These are phyloP conservation scores for Leishmania turanica DNA, from an alignment of 208 protist species.

Conservation along the genomic window DNA sequence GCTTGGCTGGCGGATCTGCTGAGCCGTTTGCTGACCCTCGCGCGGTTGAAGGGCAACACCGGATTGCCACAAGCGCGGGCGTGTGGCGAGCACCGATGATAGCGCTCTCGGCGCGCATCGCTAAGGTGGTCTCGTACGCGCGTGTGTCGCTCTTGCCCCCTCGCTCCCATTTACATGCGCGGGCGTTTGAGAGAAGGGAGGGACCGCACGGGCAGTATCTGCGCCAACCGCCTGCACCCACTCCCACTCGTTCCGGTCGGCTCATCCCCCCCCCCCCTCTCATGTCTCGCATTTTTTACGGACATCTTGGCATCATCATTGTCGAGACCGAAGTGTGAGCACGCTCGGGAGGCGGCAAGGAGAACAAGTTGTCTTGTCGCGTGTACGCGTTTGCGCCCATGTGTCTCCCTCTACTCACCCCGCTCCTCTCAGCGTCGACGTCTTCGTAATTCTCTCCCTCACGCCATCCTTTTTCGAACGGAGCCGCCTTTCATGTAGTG, in stretches of 20 bases:
- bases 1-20: constrained; percentile 54
- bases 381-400: not conserved
- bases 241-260: not conserved
- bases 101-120: not conserved
- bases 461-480: not conserved
- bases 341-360: not conserved
- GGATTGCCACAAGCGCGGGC: constrained; percentile 5
- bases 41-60: constrained; percentile 35
- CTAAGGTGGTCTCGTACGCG: no score
- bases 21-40: constrained; percentile 37
- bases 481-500: not conserved
- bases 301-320: not conserved
- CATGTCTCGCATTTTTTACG: not conserved
- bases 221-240: not conserved
- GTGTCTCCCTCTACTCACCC: not conserved
- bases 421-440: not conserved
- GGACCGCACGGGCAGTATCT: not conserved
- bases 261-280: no score
- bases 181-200: not conserved
- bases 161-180: not conserved
- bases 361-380: not conserved
- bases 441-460: not conserved
- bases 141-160: not conserved
- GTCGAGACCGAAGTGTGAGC: not conserved
- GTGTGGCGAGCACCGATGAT: not conserved